Percentiles rank a stretch among this genome's conserved stretches.
Evolutionary conservation across 2,329 filamentous ascomycete species (phyloP).

Genomic region (Aspergillus hortae): DNA sequence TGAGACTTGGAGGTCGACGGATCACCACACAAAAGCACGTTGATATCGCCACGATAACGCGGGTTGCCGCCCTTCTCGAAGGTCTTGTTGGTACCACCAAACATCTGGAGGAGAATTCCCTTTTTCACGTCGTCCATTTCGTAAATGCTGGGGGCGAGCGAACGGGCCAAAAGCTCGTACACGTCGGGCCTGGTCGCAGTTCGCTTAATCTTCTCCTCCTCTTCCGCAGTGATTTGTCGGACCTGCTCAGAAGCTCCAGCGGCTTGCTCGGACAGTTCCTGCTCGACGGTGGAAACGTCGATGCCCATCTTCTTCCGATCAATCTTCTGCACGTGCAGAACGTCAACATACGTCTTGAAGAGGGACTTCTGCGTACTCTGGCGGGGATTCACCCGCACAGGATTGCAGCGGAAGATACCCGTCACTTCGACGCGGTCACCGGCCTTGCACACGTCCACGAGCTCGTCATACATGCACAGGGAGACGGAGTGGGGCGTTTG

Average conservation of each 20-base stretch:
- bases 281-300: constrained; percentile 81
- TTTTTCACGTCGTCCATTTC: constrained; percentile 99
- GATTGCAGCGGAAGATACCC: constrained; percentile 92
- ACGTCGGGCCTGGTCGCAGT: constrained; percentile 79
- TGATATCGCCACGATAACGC: constrained; percentile 95
- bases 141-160: constrained; percentile 90
- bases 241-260: constrained; percentile 75
- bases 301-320: constrained; percentile 93
- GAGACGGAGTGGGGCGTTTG: constrained; percentile 98
- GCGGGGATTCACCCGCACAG: constrained; percentile 88
- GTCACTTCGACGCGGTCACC: constrained; percentile 95
- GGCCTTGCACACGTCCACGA: constrained; percentile 96
- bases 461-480: constrained; percentile 91
- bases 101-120: constrained; percentile 91
- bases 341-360: constrained; percentile 97
- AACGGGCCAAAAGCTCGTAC: constrained; percentile 87
- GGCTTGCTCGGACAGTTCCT: constrained; percentile 71
- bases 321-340: constrained; percentile 91
- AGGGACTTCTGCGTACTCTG: constrained; percentile 90
- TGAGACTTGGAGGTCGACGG: constrained; percentile 97
- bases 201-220: constrained; percentile 81
- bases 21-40: constrained; percentile 92
- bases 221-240: constrained; percentile 77
- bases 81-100: constrained; percentile 95
- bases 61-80: constrained; percentile 96